Base-by-base conservation (phyloP, 768 basidiomycete genomes). In the Leccinum uliginosum region DNA sequence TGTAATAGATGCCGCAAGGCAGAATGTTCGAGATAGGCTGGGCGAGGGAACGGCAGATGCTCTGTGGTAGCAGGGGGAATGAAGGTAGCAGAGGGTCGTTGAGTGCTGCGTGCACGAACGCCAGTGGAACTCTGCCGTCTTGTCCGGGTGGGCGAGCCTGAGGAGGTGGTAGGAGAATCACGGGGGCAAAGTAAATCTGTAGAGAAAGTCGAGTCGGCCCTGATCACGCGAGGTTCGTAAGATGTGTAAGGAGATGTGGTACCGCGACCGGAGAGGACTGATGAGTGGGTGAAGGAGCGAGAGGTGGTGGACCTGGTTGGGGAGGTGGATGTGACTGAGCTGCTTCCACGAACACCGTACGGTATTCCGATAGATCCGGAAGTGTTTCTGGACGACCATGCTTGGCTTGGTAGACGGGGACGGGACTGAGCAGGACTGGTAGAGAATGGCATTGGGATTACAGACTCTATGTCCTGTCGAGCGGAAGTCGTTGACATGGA, bases 11-110 rank as follows among this genome's bases (percentile, higher is more conserved):
- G 76, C 54, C 87, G 84, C 55, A 93, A 73, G 1, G 87, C 81
- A 2, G 89, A 89, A 69, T 89, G 79, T 44, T 89, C 87, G 54
- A 93, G 79, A 70, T 93, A 93, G 1, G 83, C 73, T 1, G 91
- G 91, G 19, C 84, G 82, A 48, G 82, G 74, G 70, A 86, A 92
- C 34, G 74, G 66, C 26, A 61, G 70, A 47, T 65, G 67, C 57
- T 70, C 70, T 11, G 40, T 19, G 55, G 58, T 65, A 65, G 59
- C 70, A 59, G 57, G 50, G 57, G 65, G 67, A 60, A 67, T 61
- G 59, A 74, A 74, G 7, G 61, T 50, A 24, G 69, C 63, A 45
- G 70, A 62, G 11, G 73, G 55, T 38, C 65, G 60, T 44, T 65
- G 67, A 11, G 58, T 50, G 32, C 59, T 70, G 30, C 51, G 66